phyloP scores from a whole-genome alignment of 2,329 filamentous ascomycete species.

The Magnaporthiopsis rhizophila region DNA sequence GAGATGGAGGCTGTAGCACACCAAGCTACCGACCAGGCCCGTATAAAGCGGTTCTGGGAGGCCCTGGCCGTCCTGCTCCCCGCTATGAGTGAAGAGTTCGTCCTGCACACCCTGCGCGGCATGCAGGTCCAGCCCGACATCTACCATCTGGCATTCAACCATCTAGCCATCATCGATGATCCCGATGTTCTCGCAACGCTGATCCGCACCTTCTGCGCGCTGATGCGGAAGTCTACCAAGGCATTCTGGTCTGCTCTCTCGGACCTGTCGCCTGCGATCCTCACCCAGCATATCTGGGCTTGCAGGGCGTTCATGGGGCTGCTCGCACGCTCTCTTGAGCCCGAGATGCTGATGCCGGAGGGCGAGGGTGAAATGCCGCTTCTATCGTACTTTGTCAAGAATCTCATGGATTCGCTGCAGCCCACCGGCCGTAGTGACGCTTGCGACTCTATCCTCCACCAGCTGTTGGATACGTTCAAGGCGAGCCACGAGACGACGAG shows the following conservation, averaged over 20 bases:
- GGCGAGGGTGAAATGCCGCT: constrained; percentile 50
- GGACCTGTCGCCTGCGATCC: constrained; percentile 67
- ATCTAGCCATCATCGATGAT: constrained; percentile 35
- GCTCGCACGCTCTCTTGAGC: constrained; percentile 51
- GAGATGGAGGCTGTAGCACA: constrained; percentile 58
- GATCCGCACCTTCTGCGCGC: constrained; percentile 59
- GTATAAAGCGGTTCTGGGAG: constrained; percentile 70
- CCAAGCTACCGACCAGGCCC: constrained; percentile 27
- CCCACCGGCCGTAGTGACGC: constrained; percentile 69
- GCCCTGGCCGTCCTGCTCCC: constrained; percentile 68
- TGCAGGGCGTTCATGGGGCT: constrained; percentile 59
- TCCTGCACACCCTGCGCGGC: constrained; percentile 69
- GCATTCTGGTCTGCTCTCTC: constrained; percentile 87
- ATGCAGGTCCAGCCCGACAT: constrained; percentile 71
- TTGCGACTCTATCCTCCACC: constrained; percentile 68
- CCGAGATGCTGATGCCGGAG: constrained; percentile 40
- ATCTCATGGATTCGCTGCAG: constrained; percentile 71
- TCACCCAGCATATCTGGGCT: constrained; percentile 77
- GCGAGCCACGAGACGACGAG: constrained; percentile 45
- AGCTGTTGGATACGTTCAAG: constrained; percentile 60
- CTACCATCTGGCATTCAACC: constrained; percentile 52
- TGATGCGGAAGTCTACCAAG: constrained; percentile 67
- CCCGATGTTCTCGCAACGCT: constrained; percentile 58
- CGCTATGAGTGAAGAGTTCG: constrained; percentile 63
- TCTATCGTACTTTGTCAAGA: constrained; percentile 69